Evolutionary conservation across 2,329 filamentous ascomycete genomes (phyloP).

Genomic region (Cladophialophora carrionii): DNA sequence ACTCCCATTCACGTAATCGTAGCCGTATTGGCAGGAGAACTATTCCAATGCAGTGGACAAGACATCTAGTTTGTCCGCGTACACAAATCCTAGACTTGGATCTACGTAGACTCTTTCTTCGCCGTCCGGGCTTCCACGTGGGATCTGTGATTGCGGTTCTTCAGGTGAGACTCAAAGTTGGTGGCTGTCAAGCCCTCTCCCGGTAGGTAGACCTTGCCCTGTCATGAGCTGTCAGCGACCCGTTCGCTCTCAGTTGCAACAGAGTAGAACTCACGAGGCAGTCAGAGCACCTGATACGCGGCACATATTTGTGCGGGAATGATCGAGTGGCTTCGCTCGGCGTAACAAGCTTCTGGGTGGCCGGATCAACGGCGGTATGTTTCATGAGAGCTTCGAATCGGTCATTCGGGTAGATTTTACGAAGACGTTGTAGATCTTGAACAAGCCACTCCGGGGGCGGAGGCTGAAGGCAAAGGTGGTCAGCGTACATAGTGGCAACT

Average conservation of each 20-base stretch:
- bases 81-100: background rate
- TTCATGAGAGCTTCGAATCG: constrained; percentile 90
- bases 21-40: background rate
- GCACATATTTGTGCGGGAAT: constrained; percentile 79
- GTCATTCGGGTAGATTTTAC: constrained; percentile 73
- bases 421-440: constrained; percentile 71
- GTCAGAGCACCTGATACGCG: constrained; percentile 87
- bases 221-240: background rate
- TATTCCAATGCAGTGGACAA: background rate
- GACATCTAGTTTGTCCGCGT: background rate
- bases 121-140: constrained; percentile 62
- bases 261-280: constrained; percentile 65
- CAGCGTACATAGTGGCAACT: constrained; percentile 4
- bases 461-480: constrained; percentile 59
- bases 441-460: constrained; percentile 85
- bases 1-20: constrained; percentile 1
- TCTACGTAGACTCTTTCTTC: constrained; percentile 34
- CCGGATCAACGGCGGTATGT: constrained; percentile 76
- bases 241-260: background rate
- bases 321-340: constrained; percentile 57
- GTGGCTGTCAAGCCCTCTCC: constrained; percentile 81
- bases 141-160: constrained; percentile 78
- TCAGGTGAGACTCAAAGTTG: constrained; percentile 91
- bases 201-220: constrained; percentile 72
- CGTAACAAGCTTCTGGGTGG: constrained; percentile 67